Percentiles rank a stretch among this genome's conserved stretches.
Evolutionary conservation across 208 protist species (phyloP).

Genomic region (Herpetomonas samuelpessoai): DNA sequence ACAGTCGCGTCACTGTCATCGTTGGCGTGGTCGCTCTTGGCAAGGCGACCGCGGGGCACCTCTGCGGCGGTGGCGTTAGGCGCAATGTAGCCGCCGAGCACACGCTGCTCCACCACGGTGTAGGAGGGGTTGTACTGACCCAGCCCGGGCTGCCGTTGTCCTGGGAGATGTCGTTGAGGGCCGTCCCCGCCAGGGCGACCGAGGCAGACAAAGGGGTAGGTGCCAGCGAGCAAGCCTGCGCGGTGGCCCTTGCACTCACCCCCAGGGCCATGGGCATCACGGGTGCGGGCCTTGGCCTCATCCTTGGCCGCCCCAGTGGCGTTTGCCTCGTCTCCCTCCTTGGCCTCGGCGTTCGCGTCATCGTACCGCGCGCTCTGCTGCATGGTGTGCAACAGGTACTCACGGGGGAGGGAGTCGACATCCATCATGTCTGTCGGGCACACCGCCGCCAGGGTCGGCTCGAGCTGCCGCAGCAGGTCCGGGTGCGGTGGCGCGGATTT

Average conservation of each 20-base stretch:
- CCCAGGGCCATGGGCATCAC: slow-evolving; percentile 3
- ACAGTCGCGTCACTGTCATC: too few species aligned
- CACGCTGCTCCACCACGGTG: slow-evolving; percentile 53
- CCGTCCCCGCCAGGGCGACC: slow-evolving; percentile 14
- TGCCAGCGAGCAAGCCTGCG: slow-evolving; percentile 12
- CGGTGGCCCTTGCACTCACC: background rate
- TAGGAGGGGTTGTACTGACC: slow-evolving; percentile 74
- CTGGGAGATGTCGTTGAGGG: slow-evolving; percentile 21
- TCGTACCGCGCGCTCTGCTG: slow-evolving; percentile 8
- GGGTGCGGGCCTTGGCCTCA: too few species aligned
- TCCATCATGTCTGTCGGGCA: slow-evolving; percentile 45
- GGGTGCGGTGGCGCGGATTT: slow-evolving; percentile 56
- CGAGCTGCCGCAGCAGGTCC: slow-evolving; percentile 56
- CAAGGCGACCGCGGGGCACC: background rate
- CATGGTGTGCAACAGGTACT: slow-evolving; percentile 21
- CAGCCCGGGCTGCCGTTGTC: slow-evolving; percentile 50
- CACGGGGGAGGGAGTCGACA: slow-evolving; percentile 38
- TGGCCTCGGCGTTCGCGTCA: slow-evolving; percentile 1
- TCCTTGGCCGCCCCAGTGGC: too few species aligned
- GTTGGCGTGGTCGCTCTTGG: background rate
- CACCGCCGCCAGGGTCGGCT: slow-evolving; percentile 34
- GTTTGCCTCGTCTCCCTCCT: background rate
- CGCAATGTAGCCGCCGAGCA: slow-evolving; percentile 59
- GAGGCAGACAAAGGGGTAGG: slow-evolving; percentile 44
- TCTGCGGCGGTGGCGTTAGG: slow-evolving; percentile 15